Percentiles rank a stretch among this genome's conserved stretches.
These are phyloP conservation scores for Silene coronaria DNA, from an alignment of 179 eudicot genomes.

Conservation along the genomic window DNA sequence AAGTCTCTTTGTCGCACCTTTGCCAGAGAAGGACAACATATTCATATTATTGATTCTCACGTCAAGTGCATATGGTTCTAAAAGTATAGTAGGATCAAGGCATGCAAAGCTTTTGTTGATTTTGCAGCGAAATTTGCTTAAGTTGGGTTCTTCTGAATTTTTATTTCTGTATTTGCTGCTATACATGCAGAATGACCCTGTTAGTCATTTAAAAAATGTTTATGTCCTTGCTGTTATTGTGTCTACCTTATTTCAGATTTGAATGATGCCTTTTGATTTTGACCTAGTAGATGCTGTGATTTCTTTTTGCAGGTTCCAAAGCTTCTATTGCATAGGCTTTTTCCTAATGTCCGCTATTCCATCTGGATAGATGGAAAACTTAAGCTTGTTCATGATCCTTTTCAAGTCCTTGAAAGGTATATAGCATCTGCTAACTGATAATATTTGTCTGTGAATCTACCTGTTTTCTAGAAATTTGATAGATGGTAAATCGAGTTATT, in stretches of 20 bases:
- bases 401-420: constrained; percentile 80
- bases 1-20: too few relatives aligned
- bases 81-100: not conserved
- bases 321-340: constrained; percentile 75
- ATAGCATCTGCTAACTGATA: constrained; percentile 9
- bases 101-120: not conserved
- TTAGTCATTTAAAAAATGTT: not conserved
- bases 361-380: constrained; percentile 93
- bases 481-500: not conserved
- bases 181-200: not conserved
- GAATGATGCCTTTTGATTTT: not conserved
- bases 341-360: constrained; percentile 70
- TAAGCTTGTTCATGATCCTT: constrained; percentile 81
- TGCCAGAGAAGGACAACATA: too few relatives aligned
- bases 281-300: constrained; percentile 6
- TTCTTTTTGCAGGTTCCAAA: constrained; percentile 64
- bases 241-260: not conserved
- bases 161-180: not conserved
- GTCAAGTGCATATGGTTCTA: too few relatives aligned
- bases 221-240: not conserved
- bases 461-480: not conserved
- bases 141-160: not conserved
- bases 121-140: not conserved
- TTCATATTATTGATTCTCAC: too few relatives aligned
- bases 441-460: constrained; percentile 11